These are phyloP conservation scores for Calocybe cyanea DNA, from an alignment of 768 basidiomycete species.

Conservation along the genomic window DNA sequence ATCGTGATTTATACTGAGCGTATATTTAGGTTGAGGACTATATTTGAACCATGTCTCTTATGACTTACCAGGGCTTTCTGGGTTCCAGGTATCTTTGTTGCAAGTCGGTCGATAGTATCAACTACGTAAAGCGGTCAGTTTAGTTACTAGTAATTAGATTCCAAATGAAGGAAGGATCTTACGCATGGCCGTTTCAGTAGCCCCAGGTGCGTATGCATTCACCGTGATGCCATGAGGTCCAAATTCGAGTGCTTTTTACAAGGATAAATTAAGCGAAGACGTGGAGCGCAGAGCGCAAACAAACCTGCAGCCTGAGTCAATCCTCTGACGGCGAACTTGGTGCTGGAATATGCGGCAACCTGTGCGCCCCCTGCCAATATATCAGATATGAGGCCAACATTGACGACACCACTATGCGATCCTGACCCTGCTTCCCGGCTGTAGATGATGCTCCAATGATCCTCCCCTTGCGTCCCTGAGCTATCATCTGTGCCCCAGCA, in stretches of 20 bases:
- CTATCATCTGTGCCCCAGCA: too few species aligned
- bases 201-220: slow-evolving; percentile 40
- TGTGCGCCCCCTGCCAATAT: too few species aligned
- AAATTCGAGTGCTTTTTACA: too few species aligned
- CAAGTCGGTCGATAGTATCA: too few species aligned
- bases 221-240: slow-evolving; percentile 41
- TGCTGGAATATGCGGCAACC: too few species aligned
- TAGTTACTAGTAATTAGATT: too few species aligned
- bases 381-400: too few species aligned
- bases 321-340: too few species aligned
- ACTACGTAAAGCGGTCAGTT: too few species aligned
- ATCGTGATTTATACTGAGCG: slow-evolving; percentile 6
- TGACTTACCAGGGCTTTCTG: background rate
- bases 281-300: slow-evolving; percentile 37
- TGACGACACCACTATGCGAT: background rate
- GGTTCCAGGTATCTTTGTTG: too few species aligned
- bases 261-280: too few species aligned
- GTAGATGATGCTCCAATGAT: slow-evolving; percentile 46
- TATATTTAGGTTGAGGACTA: background rate
- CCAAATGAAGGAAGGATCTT: background rate
- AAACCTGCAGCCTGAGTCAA: too few species aligned
- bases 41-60: background rate
- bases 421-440: slow-evolving; percentile 24
- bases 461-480: slow-evolving; percentile 48
- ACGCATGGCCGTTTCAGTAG: slow-evolving; percentile 18